phyloP scores from a whole-genome alignment of 768 basidiomycete species.

The Sporobolomyces phaffii region DNA sequence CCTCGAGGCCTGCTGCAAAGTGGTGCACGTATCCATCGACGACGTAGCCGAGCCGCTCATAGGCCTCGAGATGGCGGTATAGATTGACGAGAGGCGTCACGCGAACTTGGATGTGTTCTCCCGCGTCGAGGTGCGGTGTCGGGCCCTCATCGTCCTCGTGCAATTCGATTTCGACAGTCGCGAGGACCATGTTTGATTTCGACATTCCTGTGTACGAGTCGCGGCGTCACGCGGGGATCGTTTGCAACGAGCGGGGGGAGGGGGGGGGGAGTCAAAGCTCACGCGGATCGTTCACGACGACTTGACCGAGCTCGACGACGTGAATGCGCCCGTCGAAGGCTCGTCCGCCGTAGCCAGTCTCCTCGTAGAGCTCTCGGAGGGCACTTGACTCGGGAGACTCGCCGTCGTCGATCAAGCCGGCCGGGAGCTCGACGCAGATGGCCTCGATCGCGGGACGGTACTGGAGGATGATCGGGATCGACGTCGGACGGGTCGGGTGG shows the following conservation, averaged over 20 bases:
- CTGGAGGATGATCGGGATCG: constrained; percentile 62
- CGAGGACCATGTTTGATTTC: constrained; percentile 84
- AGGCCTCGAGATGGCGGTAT: constrained; percentile 56
- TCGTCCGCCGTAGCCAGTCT: constrained; percentile 70
- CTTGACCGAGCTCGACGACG: constrained; percentile 54
- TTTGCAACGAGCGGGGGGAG: not conserved
- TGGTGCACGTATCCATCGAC: constrained; percentile 74
- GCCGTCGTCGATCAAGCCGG: constrained; percentile 73
- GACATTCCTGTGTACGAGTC: constrained; percentile 65
- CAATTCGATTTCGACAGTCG: constrained; percentile 58
- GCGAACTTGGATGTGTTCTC: constrained; percentile 72
- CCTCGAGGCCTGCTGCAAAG: constrained; percentile 51
- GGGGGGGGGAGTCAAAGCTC: not conserved
- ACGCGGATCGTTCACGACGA: constrained; percentile 50
- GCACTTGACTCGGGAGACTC: constrained; percentile 77
- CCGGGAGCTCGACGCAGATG: constrained; percentile 54
- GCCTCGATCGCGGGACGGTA: constrained; percentile 70
- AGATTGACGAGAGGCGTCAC: constrained; percentile 66
- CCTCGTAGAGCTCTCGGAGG: constrained; percentile 82
- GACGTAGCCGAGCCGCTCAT: constrained; percentile 51
- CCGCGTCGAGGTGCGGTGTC: constrained; percentile 66
- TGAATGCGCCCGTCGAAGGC: constrained; percentile 49
- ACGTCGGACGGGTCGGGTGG: constrained; percentile 54
- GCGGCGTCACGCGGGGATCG: not conserved
- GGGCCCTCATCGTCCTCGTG: constrained; percentile 55